These are phyloP conservation scores for Ulvella scutata DNA, from an alignment of 139 green algal genomes.

Conservation along the genomic window DNA sequence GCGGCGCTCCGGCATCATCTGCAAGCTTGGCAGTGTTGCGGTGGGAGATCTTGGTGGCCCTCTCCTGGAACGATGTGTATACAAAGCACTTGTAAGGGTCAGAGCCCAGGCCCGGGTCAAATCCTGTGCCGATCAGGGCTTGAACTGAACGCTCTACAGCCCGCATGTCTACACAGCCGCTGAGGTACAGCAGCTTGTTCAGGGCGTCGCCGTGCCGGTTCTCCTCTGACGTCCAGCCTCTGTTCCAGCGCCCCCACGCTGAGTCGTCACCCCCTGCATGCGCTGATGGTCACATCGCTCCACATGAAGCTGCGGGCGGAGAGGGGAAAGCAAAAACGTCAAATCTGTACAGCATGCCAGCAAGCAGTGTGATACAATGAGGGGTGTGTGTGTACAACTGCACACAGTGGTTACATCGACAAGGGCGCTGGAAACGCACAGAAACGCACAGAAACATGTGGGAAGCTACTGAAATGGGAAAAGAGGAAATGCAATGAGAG, in stretches of 20 bases:
- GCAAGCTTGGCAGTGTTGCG: constrained; percentile 37
- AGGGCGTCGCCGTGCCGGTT: constrained; percentile 69
- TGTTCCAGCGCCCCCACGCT: background rate
- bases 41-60: constrained; percentile 26
- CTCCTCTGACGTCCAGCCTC: constrained; percentile 52
- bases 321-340: too few relatives aligned
- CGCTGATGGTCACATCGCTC: too few relatives aligned
- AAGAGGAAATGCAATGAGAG: too few relatives aligned
- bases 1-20: constrained; percentile 21
- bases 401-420: too few relatives aligned
- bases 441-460: too few relatives aligned
- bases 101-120: constrained; percentile 51
- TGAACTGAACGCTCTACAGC: constrained; percentile 58
- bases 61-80: constrained; percentile 69
- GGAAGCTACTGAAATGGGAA: too few relatives aligned
- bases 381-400: too few relatives aligned
- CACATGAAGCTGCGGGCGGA: too few relatives aligned
- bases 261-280: background rate
- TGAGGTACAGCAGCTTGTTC: constrained; percentile 67
- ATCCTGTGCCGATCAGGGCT: constrained; percentile 48
- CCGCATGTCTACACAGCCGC: constrained; percentile 27
- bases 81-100: constrained; percentile 73
- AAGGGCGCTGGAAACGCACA: too few relatives aligned
- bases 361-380: too few relatives aligned
- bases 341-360: too few relatives aligned